Evolutionary conservation across 2,329 filamentous ascomycete species (phyloP).

Genomic region (Penicillium fuscoglaucum): DNA sequence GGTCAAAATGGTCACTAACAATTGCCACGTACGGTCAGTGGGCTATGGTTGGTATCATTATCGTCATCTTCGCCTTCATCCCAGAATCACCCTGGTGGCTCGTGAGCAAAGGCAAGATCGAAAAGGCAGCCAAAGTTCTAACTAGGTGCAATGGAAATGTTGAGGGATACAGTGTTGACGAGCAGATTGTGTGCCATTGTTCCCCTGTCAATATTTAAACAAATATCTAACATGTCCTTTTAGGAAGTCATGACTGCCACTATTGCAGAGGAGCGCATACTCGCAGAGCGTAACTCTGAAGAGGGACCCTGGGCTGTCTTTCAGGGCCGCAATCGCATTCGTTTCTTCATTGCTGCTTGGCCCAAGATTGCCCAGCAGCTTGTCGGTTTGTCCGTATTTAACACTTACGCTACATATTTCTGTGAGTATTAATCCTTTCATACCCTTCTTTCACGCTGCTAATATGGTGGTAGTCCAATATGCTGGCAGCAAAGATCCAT

Average conservation of each 20-base stretch:
- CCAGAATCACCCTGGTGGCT: constrained; percentile 44
- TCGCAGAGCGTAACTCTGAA: constrained; percentile 32
- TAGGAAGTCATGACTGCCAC: constrained; percentile 40
- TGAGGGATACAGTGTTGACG: constrained; percentile 35
- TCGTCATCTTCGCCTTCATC: constrained; percentile 41
- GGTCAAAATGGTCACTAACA: neutral
- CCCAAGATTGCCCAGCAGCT: constrained; percentile 46
- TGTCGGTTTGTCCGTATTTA: constrained; percentile 43
- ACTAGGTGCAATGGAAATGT: constrained; percentile 30
- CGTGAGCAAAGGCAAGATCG: constrained; percentile 34
- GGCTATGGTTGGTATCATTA: constrained; percentile 47
- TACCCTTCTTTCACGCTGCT: constrained; percentile 2
- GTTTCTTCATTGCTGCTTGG: constrained; percentile 43
- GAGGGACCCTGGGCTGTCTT: constrained; percentile 38
- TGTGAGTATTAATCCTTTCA: constrained; percentile 23
- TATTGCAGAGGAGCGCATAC: constrained; percentile 33
- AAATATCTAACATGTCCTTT: neutral
- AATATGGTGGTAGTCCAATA: constrained; percentile 36
- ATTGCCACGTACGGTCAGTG: constrained; percentile 32
- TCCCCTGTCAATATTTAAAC: neutral
- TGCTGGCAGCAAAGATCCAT: constrained; percentile 45
- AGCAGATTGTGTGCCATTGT: constrained; percentile 31
- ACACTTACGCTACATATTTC: constrained; percentile 45
- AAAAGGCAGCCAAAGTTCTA: constrained; percentile 35
- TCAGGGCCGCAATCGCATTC: constrained; percentile 39